These are phyloP conservation scores for Quercus parvula DNA, from an alignment of 306 rosid species.

Conservation along the genomic window DNA sequence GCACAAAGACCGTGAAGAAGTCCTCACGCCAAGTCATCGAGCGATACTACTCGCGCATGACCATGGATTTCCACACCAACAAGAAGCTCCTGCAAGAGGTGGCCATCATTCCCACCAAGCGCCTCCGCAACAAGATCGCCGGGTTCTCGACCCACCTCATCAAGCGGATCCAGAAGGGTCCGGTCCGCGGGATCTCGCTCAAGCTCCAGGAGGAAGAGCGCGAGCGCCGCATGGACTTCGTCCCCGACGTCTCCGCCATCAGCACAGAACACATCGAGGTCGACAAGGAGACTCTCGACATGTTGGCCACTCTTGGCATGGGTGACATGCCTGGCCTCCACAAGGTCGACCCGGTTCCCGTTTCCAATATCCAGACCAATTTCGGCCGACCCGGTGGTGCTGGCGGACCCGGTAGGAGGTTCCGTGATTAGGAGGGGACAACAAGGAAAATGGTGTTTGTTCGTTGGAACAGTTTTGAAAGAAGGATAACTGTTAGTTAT, in stretches of 20 bases:
- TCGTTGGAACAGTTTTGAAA: background rate
- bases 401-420: conserved; percentile 42
- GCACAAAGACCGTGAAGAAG: conserved; percentile 70
- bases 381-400: conserved; percentile 33
- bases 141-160: conserved; percentile 69
- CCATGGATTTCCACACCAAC: conserved; percentile 62
- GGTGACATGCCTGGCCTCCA: conserved; percentile 41
- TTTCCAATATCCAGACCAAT: conserved; percentile 17
- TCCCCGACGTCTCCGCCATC: conserved; percentile 56
- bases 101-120: conserved; percentile 52
- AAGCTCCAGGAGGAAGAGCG: conserved; percentile 74
- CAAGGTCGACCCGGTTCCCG: conserved; percentile 37
- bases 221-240: conserved; percentile 69
- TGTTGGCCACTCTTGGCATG: conserved; percentile 57
- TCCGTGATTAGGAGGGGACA: too few species aligned
- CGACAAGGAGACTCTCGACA: conserved; percentile 56
- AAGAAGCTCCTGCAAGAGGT: conserved; percentile 59
- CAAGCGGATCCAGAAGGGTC: conserved; percentile 70
- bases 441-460: too few species aligned
- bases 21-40: conserved; percentile 63
- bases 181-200: conserved; percentile 62
- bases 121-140: conserved; percentile 66
- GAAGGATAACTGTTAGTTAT: background rate
- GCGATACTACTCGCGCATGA: conserved; percentile 57
- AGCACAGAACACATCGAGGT: conserved; percentile 41